Base-by-base conservation (phyloP, 179 eudicot genomes). In the Spinacia oleracea region DNA sequence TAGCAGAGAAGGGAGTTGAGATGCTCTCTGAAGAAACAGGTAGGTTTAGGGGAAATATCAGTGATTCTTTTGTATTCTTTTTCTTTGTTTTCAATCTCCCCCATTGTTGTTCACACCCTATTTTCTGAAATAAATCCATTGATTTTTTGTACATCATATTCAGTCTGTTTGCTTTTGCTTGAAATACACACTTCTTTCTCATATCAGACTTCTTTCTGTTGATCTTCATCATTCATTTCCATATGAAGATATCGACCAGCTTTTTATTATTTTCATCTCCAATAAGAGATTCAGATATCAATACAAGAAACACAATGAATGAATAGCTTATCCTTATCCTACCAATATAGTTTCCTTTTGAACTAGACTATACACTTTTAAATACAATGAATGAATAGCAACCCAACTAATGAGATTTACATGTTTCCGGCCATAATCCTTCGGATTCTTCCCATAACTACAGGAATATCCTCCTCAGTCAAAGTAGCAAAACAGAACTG, bases 401-500 rank as follows among this genome's bases (percentile, higher is more conserved):
- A 64, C 64, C 86, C 86, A 89, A 74, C 83, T 79, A 60, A 60
- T 62, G 88, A 82, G 85, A 78, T 78, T 85, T 86, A 82, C 87
- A 86, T 25, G 83, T 77, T 77, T 87, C 87, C n/a, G n/a, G n/a
- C n/a, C 14, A 78, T 65, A 38, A 94, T 83, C 83, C 80, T 89
- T 70, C 78, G 84, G 78, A 93, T 87, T 35, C 98, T 84, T 29
- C 86, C 89, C 81, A 95, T 83, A 64, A 91, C 90, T 67, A 88
- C 72, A 51, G 89, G 88, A 77, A 89, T 79, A 60, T 91, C 95
- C 74, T 81, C 83, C 77, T 89, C 97, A 14, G 86, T 77, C 71
- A 94, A 84, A 48, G 89, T 81, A 9, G 86, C 78, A 77, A 94
- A 94, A 83, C 93, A 93, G 70, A 82, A 89, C 60, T 89, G 75